Percentiles rank a stretch among this genome's conserved stretches.
These are phyloP conservation scores for Rosa lucieae DNA, from an alignment of 306 rosid genomes.

Conservation along the genomic window DNA sequence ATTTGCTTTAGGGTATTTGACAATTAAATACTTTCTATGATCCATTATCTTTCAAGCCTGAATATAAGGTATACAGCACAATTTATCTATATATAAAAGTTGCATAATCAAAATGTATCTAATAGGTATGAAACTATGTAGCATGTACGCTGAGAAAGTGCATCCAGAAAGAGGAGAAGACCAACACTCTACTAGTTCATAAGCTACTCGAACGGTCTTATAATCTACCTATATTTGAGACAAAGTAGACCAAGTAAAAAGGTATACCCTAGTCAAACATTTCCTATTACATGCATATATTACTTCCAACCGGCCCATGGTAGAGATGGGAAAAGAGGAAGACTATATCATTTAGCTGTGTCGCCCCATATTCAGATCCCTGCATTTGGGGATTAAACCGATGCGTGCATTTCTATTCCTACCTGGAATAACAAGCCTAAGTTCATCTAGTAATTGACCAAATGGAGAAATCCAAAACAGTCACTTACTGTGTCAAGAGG, in stretches of 20 bases:
- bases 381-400: neutral
- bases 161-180: neutral
- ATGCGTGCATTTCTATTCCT: neutral
- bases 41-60: neutral
- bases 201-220: neutral
- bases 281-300: neutral
- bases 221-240: neutral
- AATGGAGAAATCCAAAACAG: conserved; percentile 13
- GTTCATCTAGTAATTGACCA: conserved; percentile 11
- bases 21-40: neutral
- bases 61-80: neutral
- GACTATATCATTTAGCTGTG: neutral
- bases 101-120: neutral
- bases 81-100: neutral
- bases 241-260: neutral
- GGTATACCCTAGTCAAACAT: neutral
- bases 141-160: neutral
- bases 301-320: neutral
- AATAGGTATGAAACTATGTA: neutral
- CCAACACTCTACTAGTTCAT: neutral
- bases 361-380: neutral
- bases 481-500: conserved; percentile 93
- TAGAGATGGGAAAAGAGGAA: neutral
- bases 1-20: neutral
- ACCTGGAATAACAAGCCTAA: neutral